phyloP scores from a whole-genome alignment of 495 filamentous ascomycete species.

The Neurospora tetraspora region DNA sequence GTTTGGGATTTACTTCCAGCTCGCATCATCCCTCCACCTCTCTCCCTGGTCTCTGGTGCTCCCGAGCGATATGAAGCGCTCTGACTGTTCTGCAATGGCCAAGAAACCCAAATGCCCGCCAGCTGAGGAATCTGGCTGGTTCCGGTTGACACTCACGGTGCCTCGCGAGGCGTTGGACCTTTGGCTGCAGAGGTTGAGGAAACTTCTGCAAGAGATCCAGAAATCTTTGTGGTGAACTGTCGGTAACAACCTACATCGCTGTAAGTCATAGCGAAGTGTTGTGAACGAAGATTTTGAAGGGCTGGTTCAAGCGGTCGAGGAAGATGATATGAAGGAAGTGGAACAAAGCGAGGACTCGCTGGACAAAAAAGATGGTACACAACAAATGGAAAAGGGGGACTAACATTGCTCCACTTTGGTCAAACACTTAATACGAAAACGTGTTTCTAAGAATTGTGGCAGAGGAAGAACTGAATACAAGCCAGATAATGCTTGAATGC shows the following conservation, averaged over 20 bases:
- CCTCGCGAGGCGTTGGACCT: conserved; percentile 20
- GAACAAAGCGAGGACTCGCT: neutral
- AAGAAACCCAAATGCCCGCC: too few species aligned
- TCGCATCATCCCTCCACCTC: neutral
- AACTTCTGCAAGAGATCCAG: conserved; percentile 4
- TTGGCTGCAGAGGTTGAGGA: too few species aligned
- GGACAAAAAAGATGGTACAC: neutral
- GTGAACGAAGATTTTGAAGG: neutral
- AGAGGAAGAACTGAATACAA: neutral
- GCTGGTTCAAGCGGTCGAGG: neutral
- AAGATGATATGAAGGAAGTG: neutral
- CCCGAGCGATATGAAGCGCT: neutral
- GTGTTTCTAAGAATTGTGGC: neutral
- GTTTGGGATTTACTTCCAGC: too few species aligned
- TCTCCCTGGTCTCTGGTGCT: neutral
- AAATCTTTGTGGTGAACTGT: neutral
- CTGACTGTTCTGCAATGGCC: too few species aligned
- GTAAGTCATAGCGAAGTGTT: neutral
- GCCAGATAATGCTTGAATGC: too few species aligned
- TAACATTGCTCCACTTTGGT: neutral
- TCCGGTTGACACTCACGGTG: conserved; percentile 41
- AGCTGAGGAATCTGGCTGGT: conserved; percentile 36
- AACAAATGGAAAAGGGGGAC: neutral
- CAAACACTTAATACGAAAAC: neutral
- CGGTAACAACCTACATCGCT: too few species aligned